phyloP scores from a whole-genome alignment of 73 alveolate species.

The Paramecium biaurelia region DNA sequence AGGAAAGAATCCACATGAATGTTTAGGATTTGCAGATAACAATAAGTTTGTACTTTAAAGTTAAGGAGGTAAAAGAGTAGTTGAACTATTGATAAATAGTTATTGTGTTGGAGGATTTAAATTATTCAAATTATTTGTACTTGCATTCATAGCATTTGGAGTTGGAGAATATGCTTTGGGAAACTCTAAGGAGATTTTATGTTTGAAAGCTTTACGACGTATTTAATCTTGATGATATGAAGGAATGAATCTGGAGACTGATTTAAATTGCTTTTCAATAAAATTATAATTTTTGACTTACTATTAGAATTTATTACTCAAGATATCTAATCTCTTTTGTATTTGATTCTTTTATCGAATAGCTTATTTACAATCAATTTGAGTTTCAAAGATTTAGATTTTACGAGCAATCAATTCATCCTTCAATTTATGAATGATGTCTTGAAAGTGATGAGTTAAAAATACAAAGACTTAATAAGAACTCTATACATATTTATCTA shows the following conservation, averaged over 20 bases:
- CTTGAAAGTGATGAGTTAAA: neutral
- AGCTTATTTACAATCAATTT: constrained; percentile 27
- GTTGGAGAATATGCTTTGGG: neutral
- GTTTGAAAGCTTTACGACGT: neutral
- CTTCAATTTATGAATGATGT: neutral
- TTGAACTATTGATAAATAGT: neutral
- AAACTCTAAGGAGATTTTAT: neutral
- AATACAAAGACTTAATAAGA: neutral
- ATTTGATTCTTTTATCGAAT: neutral
- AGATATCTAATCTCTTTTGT: neutral
- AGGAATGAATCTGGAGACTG: neutral
- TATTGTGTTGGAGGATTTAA: neutral
- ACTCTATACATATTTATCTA: neutral
- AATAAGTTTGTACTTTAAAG: neutral
- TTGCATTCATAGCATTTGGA: neutral
- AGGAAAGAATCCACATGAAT: constrained; percentile 2
- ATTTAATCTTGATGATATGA: constrained; percentile 5
- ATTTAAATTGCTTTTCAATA: neutral
- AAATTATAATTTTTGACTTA: neutral
- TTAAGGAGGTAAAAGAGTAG: neutral
- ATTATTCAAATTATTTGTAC: neutral
- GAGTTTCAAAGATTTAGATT: neutral
- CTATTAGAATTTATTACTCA: neutral
- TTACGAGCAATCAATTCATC: constrained; percentile 27
- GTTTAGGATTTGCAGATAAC: neutral